Conservation (phyloP, 371 early-diverging fungal genomes). For the Apophysomyces variabilis region DNA sequence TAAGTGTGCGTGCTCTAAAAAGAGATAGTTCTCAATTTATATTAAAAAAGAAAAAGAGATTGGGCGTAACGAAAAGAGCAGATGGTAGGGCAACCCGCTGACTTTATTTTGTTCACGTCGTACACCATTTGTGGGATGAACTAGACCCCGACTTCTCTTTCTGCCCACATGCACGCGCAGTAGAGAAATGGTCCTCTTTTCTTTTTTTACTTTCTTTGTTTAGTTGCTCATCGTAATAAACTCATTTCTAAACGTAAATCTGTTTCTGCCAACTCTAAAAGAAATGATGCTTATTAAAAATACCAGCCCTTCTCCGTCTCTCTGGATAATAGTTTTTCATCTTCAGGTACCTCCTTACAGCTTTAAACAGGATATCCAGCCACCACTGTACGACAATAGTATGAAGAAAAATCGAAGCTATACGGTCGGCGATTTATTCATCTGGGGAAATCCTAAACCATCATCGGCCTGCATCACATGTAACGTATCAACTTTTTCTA, state of each 20-base stretch:
- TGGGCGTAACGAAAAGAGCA: neutral
- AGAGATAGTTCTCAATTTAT: neutral
- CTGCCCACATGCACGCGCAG: conserved; percentile 9
- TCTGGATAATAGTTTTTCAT: no score
- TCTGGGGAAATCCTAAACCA: neutral
- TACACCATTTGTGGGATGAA: conserved; percentile 6
- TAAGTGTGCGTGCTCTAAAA: neutral
- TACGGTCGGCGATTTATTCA: neutral
- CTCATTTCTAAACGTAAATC: no score
- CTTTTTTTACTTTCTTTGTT: neutral
- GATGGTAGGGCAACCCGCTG: neutral
- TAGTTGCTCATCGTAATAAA: no score
- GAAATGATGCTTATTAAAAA: no score
- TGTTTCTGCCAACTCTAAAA: no score
- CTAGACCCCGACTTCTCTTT: conserved; percentile 4
- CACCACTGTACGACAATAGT: neutral
- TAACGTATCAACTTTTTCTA: conserved; percentile 2
- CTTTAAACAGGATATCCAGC: neutral
- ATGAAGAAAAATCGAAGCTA: no score
- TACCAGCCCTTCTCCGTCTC: neutral
- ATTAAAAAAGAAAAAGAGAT: conserved; percentile 6
- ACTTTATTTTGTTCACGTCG: conserved; percentile 12
- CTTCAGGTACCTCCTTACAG: no score
- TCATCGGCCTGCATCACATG: conserved; percentile 3
- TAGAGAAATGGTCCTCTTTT: neutral